Base-by-base conservation (phyloP, 2,329 filamentous ascomycete genomes). In the Cladosporium sp. region DNA sequence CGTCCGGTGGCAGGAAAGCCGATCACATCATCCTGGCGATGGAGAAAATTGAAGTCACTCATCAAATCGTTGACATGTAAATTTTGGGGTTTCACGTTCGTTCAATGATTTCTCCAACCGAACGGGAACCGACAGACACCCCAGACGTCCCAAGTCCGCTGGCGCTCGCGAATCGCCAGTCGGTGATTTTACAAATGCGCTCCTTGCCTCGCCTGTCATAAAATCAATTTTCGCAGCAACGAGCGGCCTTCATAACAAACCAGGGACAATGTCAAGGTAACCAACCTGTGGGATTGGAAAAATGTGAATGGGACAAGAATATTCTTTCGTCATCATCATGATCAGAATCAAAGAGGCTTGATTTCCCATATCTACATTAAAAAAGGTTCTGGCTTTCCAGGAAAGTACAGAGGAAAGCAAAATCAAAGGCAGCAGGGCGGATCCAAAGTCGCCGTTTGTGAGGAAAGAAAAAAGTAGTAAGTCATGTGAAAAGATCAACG, bases 291-390 rank as follows among this genome's bases (percentile, higher is more conserved):
- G 28, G 28, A 4, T 30, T 1, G 28, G 28, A 30, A 2, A 30
- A 30, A 38, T 38, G 34, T 5, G 34, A 8, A 14, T 36, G 36
- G 1, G 18, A 41, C 5, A 5, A 41, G 32, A 54, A 11, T 2
- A 36, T 36, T 14, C 10, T 38, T 5, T 18, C 36, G 4, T 41
- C 6, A 18, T 8, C 15, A 18, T 4, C 38, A 12, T 47, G 41
- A 21, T 47, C 41, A 24, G n/a, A 47, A 47, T 47, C n/a, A 21
- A 12, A 12, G 24, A 44, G 3, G 32, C 4, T n/a, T 34, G 24
- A 55, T 30, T 21, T 55, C 30, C 52, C 52, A 55, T 55, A 55
- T 55, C 52, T 55, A 55, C 52, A 55, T 55, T 34, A 55, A 55
- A 54, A 54, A 14, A 6, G n/a, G 15, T 24, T 24, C 4, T 5